Percentiles rank a stretch among this genome's conserved stretches.
These are phyloP conservation scores for Tuber microsphaerosporum DNA, from an alignment of 495 filamentous ascomycete genomes.

Conservation along the genomic window DNA sequence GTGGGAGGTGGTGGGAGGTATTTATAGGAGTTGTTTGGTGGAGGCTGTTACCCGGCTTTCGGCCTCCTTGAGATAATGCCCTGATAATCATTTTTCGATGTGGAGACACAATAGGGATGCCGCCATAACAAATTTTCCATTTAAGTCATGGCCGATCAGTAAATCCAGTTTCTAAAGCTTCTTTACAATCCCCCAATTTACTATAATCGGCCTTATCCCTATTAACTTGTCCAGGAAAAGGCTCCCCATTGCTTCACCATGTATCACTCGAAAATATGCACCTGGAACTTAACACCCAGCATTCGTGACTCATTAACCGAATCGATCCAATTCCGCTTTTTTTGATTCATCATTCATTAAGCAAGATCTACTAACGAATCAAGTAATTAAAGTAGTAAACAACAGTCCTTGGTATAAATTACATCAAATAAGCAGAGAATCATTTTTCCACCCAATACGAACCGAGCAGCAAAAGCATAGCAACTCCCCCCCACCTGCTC, in stretches of 20 bases:
- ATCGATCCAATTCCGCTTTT: not conserved
- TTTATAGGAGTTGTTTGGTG: constrained; percentile 13
- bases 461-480: not conserved
- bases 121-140: not conserved
- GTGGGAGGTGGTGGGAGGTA: constrained; percentile 16
- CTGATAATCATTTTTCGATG: constrained; percentile 1
- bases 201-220: not conserved
- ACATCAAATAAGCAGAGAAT: constrained; percentile 1
- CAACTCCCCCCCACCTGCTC: not conserved
- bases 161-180: not conserved
- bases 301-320: not conserved
- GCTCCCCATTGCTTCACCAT: not conserved
- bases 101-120: not conserved
- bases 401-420: not conserved
- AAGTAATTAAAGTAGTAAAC: not conserved
- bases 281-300: not conserved
- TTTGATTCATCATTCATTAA: not conserved
- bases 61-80: not conserved
- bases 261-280: not conserved
- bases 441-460: not conserved
- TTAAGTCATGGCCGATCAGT: not conserved
- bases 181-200: not conserved
- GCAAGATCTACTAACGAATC: not conserved
- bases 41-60: not conserved
- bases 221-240: not conserved